Percentiles rank a stretch among this genome's conserved stretches.
Conservation (phyloP, 805 yeast genomes). For the Suhomyces vadensis region DNA sequence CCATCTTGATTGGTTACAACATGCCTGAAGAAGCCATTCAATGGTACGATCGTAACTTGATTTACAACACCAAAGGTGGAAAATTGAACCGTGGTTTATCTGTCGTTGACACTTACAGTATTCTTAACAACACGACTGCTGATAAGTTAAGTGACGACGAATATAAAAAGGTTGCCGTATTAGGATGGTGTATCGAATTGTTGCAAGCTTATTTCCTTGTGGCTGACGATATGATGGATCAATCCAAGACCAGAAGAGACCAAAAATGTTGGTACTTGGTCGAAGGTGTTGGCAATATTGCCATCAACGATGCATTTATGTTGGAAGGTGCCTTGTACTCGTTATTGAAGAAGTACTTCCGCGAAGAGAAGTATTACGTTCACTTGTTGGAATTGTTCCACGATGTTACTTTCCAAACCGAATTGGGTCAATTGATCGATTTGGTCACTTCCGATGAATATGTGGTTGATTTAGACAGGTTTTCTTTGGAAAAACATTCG, state of each 20-base stretch:
- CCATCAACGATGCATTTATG: slow-evolving; percentile 97
- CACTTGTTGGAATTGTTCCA: slow-evolving; percentile 93
- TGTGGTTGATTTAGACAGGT: slow-evolving; percentile 82
- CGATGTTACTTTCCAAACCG: slow-evolving; percentile 96
- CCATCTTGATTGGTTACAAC: slow-evolving; percentile 62
- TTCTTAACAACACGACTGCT: slow-evolving; percentile 64
- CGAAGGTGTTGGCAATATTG: slow-evolving; percentile 82
- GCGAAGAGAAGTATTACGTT: slow-evolving; percentile 75
- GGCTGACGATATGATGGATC: slow-evolving; percentile 98
- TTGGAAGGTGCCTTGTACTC: slow-evolving; percentile 92
- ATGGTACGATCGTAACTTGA: slow-evolving; percentile 75
- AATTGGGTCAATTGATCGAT: slow-evolving; percentile 93
- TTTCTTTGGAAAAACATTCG: slow-evolving; percentile 85
- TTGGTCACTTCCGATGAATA: slow-evolving; percentile 97
- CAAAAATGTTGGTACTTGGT: slow-evolving; percentile 96
- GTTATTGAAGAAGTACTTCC: slow-evolving; percentile 86
- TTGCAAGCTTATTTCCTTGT: slow-evolving; percentile 96
- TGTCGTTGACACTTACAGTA: slow-evolving; percentile 87
- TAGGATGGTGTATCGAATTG: slow-evolving; percentile 95
- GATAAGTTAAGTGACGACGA: slow-evolving; percentile 63
- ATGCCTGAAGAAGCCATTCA: slow-evolving; percentile 83
- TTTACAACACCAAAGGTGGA: slow-evolving; percentile 94
- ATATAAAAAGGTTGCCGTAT: slow-evolving; percentile 79
- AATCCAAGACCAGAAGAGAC: slow-evolving; percentile 94
- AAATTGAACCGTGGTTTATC: slow-evolving; percentile 95